Conservation (phyloP, 2,329 filamentous ascomycete genomes). For the Paraconiothyrium brasiliense region DNA sequence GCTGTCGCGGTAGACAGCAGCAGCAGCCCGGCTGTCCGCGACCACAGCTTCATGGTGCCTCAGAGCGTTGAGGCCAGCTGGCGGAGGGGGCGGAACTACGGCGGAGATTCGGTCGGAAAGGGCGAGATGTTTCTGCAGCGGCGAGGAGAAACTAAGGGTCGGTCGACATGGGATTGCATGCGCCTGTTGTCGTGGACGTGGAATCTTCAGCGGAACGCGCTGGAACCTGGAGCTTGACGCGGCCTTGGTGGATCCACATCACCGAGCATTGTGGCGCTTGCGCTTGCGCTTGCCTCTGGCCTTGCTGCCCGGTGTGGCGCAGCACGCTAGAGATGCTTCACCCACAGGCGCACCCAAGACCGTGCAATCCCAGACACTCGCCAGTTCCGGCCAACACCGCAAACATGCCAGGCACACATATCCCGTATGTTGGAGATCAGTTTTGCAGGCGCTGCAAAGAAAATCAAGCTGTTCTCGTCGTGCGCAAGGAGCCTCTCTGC, state of each 20-base stretch:
- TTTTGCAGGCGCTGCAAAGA: conserved; percentile 67
- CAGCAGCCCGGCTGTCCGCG: conserved; percentile 44
- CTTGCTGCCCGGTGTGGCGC: conserved; percentile 22
- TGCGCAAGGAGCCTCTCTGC: conserved; percentile 70
- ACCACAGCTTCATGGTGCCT: conserved; percentile 47
- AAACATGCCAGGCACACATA: conserved; percentile 47
- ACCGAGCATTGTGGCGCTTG: conserved; percentile 13
- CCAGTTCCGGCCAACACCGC: conserved; percentile 10
- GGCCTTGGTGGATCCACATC: conserved; percentile 20
- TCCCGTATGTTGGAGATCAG: conserved; percentile 26
- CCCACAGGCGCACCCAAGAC: conserved; percentile 1
- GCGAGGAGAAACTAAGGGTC: conserved; percentile 14
- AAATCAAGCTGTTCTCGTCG: conserved; percentile 60
- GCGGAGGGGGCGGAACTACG: conserved; percentile 29
- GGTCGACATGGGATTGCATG: conserved; percentile 8
- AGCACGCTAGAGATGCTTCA: conserved; percentile 14
- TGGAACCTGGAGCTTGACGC: conserved; percentile 19
- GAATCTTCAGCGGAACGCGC: conserved; percentile 5
- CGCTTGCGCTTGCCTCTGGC: neutral
- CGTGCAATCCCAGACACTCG: neutral
- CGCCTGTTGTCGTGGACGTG: conserved; percentile 1
- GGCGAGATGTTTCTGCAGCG: neutral
- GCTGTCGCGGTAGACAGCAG: conserved; percentile 43
- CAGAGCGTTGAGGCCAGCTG: conserved; percentile 42
- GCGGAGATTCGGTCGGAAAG: conserved; percentile 4